These are phyloP conservation scores for Pseudogymnoascus sp. DNA, from an alignment of 2,329 filamentous ascomycete genomes.

Conservation along the genomic window DNA sequence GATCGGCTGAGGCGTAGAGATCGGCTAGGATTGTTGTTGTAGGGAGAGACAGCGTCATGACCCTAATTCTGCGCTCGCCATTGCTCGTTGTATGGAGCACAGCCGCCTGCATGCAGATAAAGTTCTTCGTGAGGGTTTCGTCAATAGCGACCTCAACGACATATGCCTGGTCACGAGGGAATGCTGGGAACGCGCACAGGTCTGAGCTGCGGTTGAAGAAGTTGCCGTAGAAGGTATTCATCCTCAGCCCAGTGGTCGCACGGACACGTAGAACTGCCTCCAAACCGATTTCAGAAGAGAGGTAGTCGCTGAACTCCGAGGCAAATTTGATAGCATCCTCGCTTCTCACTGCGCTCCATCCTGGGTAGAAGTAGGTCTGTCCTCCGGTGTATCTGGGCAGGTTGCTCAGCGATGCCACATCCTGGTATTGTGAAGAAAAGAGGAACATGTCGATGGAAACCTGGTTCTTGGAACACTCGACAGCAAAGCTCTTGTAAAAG, in stretches of 20 bases:
- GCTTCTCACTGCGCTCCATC: constrained; percentile 87
- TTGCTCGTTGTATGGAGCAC: constrained; percentile 97
- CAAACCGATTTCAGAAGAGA: constrained; percentile 92
- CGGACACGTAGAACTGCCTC: constrained; percentile 94
- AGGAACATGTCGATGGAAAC: constrained; percentile 98
- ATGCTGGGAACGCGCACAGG: constrained; percentile 94
- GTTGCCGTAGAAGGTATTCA: constrained; percentile 94
- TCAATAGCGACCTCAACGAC: constrained; percentile 98
- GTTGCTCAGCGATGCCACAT: constrained; percentile 93
- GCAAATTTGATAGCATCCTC: constrained; percentile 98
- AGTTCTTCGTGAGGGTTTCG: constrained; percentile 82
- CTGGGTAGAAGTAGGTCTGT: constrained; percentile 97
- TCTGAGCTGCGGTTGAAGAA: constrained; percentile 99
- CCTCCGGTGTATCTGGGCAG: constrained; percentile 92
- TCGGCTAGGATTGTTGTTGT: constrained; percentile 87
- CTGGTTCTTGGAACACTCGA: constrained; percentile 98
- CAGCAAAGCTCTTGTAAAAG: constrained; percentile 98
- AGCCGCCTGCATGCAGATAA: constrained; percentile 87
- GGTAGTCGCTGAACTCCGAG: constrained; percentile 88
- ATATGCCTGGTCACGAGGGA: constrained; percentile 94
- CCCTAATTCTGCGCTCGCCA: constrained; percentile 87
- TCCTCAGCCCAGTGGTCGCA: constrained; percentile 86
- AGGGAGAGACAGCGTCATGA: constrained; percentile 85
- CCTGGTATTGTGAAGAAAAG: constrained; percentile 92
- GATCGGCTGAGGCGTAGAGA: constrained; percentile 89